These are phyloP conservation scores for Chrysoporthe austroafricana DNA, from an alignment of 2,329 filamentous ascomycete species.

Conservation along the genomic window DNA sequence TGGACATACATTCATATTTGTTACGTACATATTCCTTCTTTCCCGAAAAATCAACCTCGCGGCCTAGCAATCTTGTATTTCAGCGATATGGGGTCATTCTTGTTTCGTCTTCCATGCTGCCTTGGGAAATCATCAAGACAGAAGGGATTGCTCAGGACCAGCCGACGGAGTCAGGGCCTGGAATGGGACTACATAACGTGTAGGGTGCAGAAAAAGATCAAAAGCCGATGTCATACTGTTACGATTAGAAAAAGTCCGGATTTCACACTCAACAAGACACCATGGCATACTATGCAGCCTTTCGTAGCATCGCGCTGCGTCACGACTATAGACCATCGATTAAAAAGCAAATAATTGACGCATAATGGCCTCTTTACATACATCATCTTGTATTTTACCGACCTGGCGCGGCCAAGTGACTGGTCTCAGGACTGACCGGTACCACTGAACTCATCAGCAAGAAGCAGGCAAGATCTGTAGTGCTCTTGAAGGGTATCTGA, in stretches of 20 bases:
- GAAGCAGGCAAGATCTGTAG: too few relatives aligned
- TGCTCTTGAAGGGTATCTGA: constrained; percentile 10
- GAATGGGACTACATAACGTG: too few relatives aligned
- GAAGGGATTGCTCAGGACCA: too few relatives aligned
- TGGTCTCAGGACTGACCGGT: background rate
- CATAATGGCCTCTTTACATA: background rate
- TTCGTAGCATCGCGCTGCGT: background rate
- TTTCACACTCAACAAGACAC: background rate
- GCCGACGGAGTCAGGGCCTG: too few relatives aligned
- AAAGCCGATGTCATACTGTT: too few relatives aligned
- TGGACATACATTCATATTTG: background rate
- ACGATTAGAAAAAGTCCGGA: too few relatives aligned
- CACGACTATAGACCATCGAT: background rate
- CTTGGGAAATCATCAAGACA: too few relatives aligned
- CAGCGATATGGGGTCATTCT: background rate
- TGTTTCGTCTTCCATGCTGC: too few relatives aligned
- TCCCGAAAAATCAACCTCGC: background rate
- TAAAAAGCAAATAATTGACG: background rate
- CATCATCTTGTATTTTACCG: background rate
- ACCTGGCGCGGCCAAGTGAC: background rate
- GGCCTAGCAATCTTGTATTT: background rate
- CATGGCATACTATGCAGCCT: background rate
- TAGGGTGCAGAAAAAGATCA: too few relatives aligned
- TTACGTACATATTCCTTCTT: background rate
- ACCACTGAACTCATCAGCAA: background rate